Evolutionary conservation across 495 filamentous ascomycete genomes (phyloP).

Genomic region (Beverwykella pulmonaria): DNA sequence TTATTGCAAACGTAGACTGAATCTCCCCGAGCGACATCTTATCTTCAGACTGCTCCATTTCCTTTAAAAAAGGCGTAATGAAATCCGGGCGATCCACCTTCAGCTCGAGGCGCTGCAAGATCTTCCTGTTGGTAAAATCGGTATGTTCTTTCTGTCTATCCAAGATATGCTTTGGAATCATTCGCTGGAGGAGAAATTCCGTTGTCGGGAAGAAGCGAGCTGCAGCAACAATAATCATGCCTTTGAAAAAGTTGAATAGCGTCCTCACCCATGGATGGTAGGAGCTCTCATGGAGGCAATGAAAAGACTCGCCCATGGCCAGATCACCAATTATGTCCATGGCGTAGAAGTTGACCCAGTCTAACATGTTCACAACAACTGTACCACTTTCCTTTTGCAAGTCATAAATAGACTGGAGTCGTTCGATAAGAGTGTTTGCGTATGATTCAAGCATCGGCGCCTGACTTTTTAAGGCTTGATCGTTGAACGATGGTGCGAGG

Average conservation of each 20-base stretch:
- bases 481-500: constrained; percentile 12
- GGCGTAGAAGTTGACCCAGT: constrained; percentile 42
- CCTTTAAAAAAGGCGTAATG: constrained; percentile 37
- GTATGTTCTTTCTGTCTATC: constrained; percentile 30
- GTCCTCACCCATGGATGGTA: constrained; percentile 37
- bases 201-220: constrained; percentile 16
- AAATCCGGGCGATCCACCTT: constrained; percentile 32
- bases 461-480: constrained; percentile 23
- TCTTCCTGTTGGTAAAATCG: constrained; percentile 32
- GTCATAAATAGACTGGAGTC: constrained; percentile 22
- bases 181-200: constrained; percentile 21
- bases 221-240: constrained; percentile 31
- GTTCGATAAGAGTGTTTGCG: constrained; percentile 37
- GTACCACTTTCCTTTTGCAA: constrained; percentile 2
- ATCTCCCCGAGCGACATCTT: constrained; percentile 32
- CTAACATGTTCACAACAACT: constrained; percentile 34
- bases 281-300: constrained; percentile 26
- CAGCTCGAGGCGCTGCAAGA: constrained; percentile 32
- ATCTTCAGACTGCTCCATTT: constrained; percentile 22
- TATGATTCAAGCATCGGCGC: constrained; percentile 38
- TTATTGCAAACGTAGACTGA: not conserved
- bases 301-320: constrained; percentile 43
- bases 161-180: constrained; percentile 30
- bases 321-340: constrained; percentile 47
- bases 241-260: constrained; percentile 40